A percentile compares a stretch with the other conserved stretches of the same genome.
phyloP scores from a whole-genome alignment of 164 flowering plant genomes.

The Sextonia rubra region DNA sequence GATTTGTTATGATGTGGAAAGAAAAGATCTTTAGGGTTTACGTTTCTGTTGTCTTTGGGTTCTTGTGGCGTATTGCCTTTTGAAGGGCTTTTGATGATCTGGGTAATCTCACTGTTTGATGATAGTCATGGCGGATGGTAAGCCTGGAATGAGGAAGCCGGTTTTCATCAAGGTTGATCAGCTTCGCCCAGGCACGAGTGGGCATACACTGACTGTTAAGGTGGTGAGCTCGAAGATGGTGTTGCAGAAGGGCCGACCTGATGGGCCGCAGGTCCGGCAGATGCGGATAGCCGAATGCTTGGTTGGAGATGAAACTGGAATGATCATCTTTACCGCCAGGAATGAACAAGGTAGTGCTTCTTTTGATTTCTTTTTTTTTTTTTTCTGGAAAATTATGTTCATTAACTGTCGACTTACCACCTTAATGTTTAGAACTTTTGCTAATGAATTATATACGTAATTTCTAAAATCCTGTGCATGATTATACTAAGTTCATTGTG shows the following conservation, averaged over 20 bases:
- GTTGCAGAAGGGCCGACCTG: constrained; percentile 48
- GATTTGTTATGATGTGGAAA: too few relatives aligned
- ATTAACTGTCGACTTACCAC: too few relatives aligned
- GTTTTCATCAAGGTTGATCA: constrained; percentile 51
- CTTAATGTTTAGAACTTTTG: too few relatives aligned
- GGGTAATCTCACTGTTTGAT: not conserved
- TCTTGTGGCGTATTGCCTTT: not conserved
- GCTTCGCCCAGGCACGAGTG: constrained; percentile 55
- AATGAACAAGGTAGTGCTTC: constrained; percentile 55
- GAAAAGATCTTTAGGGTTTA: too few relatives aligned
- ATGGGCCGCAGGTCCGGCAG: constrained; percentile 48
- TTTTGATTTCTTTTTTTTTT: too few relatives aligned
- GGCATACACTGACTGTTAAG: constrained; percentile 50
- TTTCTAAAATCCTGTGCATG: too few relatives aligned
- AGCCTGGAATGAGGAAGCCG: constrained; percentile 53
- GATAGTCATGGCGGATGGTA: constrained; percentile 45
- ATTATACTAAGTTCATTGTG: not conserved
- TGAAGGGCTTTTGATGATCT: not conserved
- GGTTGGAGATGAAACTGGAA: constrained; percentile 62
- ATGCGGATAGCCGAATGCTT: constrained; percentile 57
- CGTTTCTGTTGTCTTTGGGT: too few relatives aligned
- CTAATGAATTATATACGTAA: too few relatives aligned
- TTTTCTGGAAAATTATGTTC: too few relatives aligned
- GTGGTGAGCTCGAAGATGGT: constrained; percentile 49
- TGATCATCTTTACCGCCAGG: constrained; percentile 54